phyloP scores from a whole-genome alignment of 1,284 basidiomycete species.

The Apiotrichum porosum region DNA sequence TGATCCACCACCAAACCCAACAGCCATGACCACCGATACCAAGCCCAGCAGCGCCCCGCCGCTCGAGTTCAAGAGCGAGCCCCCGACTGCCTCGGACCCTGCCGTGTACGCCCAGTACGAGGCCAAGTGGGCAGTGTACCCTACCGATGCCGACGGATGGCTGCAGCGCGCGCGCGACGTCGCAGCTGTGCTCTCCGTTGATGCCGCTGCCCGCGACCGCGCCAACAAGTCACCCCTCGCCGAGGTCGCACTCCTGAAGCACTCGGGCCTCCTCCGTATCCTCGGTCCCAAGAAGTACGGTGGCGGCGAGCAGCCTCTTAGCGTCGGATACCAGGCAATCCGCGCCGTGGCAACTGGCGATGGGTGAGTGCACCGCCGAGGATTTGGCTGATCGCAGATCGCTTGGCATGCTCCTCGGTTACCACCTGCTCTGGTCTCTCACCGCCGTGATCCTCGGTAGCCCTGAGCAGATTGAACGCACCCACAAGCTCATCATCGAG shows the following conservation, averaged over 20 bases:
- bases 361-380: not conserved
- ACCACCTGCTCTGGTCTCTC: slow-evolving; percentile 8
- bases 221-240: slow-evolving; percentile 8
- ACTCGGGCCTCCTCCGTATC: slow-evolving; percentile 6
- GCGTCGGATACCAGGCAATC: slow-evolving; percentile 1
- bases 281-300: slow-evolving; percentile 3
- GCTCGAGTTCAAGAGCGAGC: no score
- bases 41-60: no score
- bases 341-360: slow-evolving; percentile 9
- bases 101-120: slow-evolving; percentile 6
- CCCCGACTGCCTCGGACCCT: slow-evolving; percentile 6
- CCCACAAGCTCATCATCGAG: slow-evolving; percentile 1
- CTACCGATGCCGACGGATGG: slow-evolving; percentile 1
- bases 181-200: not conserved
- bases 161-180: slow-evolving; percentile 7
- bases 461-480: slow-evolving; percentile 1
- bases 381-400: not conserved
- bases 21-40: not conserved
- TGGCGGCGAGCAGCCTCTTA: slow-evolving; percentile 6
- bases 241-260: slow-evolving; percentile 10
- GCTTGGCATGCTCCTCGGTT: slow-evolving; percentile 8
- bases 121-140: not conserved
- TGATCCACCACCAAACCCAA: not conserved
- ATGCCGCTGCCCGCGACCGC: slow-evolving; percentile 5
- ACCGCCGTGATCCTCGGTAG: slow-evolving; percentile 4